Conservation (phyloP, 1,284 basidiomycete genomes). For the Neolentinus lepideus region DNA sequence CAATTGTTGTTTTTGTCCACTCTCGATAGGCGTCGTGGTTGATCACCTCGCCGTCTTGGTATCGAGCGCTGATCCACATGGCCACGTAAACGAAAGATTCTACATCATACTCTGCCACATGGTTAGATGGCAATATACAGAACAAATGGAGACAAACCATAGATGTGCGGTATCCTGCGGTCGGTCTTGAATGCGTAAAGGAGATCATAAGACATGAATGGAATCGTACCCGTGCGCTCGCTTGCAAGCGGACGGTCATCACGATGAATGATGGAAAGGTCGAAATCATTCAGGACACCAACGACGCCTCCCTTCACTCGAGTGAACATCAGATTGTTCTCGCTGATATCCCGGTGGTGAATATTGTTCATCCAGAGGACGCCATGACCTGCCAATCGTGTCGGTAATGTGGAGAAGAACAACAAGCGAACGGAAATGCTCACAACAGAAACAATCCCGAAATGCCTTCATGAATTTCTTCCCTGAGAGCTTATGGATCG, state of each 20-base stretch:
- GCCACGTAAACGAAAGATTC: too few species aligned
- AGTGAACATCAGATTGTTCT: conserved; percentile 24
- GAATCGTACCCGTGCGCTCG: conserved; percentile 3
- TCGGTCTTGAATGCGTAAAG: neutral
- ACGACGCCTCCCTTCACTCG: neutral
- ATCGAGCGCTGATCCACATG: too few species aligned
- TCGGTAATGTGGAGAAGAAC: neutral
- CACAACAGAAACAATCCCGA: conserved; percentile 13
- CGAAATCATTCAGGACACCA: conserved; percentile 26
- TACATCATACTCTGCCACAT: too few species aligned
- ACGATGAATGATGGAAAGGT: conserved; percentile 11
- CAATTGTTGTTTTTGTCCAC: too few species aligned
- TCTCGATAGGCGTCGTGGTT: too few species aligned
- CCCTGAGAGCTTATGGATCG: conserved; percentile 8
- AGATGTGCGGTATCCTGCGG: too few species aligned
- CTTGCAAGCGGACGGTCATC: neutral
- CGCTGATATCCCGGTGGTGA: conserved; percentile 22
- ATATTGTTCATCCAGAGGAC: conserved; percentile 21
- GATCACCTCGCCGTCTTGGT: too few species aligned
- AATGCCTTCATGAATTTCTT: conserved; percentile 12
- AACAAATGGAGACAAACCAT: too few species aligned
- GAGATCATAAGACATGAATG: conserved; percentile 2
- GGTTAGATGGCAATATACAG: too few species aligned
- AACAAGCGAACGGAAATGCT: neutral
- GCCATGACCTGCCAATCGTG: conserved; percentile 19